Percentiles rank a stretch among this genome's conserved stretches.
These are phyloP conservation scores for Pichia sp. DNA, from an alignment of 1,139 yeast species.

Conservation along the genomic window DNA sequence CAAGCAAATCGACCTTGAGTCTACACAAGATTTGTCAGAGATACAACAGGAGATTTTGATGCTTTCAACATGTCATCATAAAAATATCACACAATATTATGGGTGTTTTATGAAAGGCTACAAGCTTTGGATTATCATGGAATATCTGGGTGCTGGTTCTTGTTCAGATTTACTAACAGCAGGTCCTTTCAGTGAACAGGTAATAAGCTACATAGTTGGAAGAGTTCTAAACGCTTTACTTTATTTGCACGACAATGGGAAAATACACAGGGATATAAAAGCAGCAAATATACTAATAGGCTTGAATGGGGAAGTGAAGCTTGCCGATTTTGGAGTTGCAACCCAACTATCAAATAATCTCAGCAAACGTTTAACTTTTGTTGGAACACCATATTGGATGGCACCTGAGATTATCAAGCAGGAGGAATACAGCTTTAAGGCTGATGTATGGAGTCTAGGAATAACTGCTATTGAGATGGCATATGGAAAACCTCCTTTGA, in stretches of 20 bases:
- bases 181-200: slow-evolving; percentile 55
- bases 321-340: slow-evolving; percentile 96
- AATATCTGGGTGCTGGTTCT: slow-evolving; percentile 80
- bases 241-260: slow-evolving; percentile 72
- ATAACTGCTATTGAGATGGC: slow-evolving; percentile 82
- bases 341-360: slow-evolving; percentile 77
- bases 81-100: slow-evolving; percentile 67
- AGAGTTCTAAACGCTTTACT: slow-evolving; percentile 65
- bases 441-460: slow-evolving; percentile 96
- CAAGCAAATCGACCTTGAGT: slow-evolving; percentile 74
- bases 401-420: slow-evolving; percentile 93
- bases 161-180: slow-evolving; percentile 62
- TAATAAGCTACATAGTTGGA: slow-evolving; percentile 51
- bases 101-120: slow-evolving; percentile 80
- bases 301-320: slow-evolving; percentile 68
- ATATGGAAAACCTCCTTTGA: slow-evolving; percentile 79
- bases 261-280: slow-evolving; percentile 82
- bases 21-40: slow-evolving; percentile 70
- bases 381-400: slow-evolving; percentile 99
- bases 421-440: slow-evolving; percentile 80
- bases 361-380: slow-evolving; percentile 81
- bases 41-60: slow-evolving; percentile 77
- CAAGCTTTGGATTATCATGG: slow-evolving; percentile 85
- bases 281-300: slow-evolving; percentile 79
- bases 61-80: slow-evolving; percentile 65